Conservation (phyloP, 2,329 filamentous ascomycete genomes). For the Delphinella strobiligena region DNA sequence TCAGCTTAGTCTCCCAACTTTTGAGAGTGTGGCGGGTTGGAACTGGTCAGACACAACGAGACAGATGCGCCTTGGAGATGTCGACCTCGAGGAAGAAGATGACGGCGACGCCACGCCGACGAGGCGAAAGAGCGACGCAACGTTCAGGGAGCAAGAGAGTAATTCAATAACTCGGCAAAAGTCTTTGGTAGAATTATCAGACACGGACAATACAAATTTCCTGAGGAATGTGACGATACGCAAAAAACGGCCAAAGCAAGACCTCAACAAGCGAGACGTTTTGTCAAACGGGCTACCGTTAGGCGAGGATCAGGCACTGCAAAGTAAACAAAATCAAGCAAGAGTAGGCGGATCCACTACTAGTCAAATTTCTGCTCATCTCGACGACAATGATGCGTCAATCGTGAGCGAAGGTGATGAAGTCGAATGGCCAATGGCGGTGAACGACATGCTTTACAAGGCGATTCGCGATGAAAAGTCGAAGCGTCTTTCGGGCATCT, state of each 20-base stretch:
- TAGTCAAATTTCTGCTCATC: too few species aligned
- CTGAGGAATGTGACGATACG: constrained; percentile 30
- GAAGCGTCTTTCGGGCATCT: constrained; percentile 38
- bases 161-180: too few species aligned
- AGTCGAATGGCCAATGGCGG: constrained; percentile 36
- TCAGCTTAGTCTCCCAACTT: constrained; percentile 4
- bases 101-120: neutral
- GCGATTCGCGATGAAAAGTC: constrained; percentile 20
- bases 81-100: neutral
- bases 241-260: constrained; percentile 16
- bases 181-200: neutral
- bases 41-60: constrained; percentile 7
- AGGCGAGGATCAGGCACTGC: neutral
- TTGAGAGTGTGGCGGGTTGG: neutral
- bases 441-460: constrained; percentile 15
- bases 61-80: constrained; percentile 4
- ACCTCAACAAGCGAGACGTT: neutral
- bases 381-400: too few species aligned
- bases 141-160: neutral
- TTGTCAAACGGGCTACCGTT: neutral
- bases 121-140: neutral
- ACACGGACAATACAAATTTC: constrained; percentile 3
- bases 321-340: constrained; percentile 14
- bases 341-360: constrained; percentile 5
- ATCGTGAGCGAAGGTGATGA: constrained; percentile 22